Evolutionary conservation across 495 filamentous ascomycete species (phyloP).

Genomic region (Podospora conica): DNA sequence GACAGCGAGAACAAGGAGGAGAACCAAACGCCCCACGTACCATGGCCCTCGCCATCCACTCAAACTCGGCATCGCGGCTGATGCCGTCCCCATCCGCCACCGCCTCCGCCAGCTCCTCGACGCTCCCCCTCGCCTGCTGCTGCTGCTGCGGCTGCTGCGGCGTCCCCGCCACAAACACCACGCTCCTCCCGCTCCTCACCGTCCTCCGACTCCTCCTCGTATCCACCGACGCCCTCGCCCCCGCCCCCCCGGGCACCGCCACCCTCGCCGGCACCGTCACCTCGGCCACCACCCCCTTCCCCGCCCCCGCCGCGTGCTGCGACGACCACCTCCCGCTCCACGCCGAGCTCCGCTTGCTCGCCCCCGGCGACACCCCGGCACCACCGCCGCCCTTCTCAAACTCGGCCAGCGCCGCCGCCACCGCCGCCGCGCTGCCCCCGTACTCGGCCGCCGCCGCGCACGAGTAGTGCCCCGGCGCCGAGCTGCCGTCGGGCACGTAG

Average conservation of each 20-base stretch:
- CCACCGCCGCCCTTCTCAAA: conserved; percentile 7
- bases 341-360: conserved; percentile 2
- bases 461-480: conserved; percentile 37
- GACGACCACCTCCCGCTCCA: not conserved
- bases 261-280: not conserved
- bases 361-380: not conserved
- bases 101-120: not conserved
- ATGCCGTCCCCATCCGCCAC: not conserved
- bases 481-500: conserved; percentile 52
- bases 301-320: not conserved
- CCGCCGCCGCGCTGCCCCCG: not conserved
- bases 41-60: conserved; percentile 28
- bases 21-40: conserved; percentile 5
- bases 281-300: not conserved
- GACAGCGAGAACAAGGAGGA: conserved; percentile 1
- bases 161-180: not conserved
- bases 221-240: not conserved
- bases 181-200: not conserved
- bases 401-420: not conserved
- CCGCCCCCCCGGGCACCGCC: not conserved
- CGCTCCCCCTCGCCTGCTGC: not conserved
- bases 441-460: not conserved
- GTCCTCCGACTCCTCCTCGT: not conserved
- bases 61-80: conserved; percentile 12
- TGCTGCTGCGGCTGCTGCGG: no score